Evolutionary conservation across 768 basidiomycete genomes (phyloP).

Genomic region (Calocera viscosa): DNA sequence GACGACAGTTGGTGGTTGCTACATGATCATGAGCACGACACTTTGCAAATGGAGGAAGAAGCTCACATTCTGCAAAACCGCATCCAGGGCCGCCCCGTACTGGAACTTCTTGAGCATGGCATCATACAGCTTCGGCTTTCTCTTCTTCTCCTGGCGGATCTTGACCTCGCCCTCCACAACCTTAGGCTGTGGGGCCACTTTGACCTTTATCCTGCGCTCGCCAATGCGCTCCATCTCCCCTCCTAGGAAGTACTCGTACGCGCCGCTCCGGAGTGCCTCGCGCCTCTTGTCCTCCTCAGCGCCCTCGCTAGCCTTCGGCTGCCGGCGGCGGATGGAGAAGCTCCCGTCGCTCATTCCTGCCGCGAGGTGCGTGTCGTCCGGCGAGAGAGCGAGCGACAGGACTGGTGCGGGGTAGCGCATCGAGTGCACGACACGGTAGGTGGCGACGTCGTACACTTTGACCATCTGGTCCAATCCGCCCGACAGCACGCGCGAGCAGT

Average conservation of each 20-base stretch:
- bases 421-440: slow-evolving; percentile 91
- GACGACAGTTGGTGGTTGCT: too few relatives aligned
- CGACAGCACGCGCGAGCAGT: slow-evolving; percentile 66
- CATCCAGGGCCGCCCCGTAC: slow-evolving; percentile 88
- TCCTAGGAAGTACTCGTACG: slow-evolving; percentile 57
- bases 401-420: slow-evolving; percentile 96
- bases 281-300: slow-evolving; percentile 25
- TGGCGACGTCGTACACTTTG: slow-evolving; percentile 91
- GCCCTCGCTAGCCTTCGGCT: slow-evolving; percentile 54
- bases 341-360: slow-evolving; percentile 98
- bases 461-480: slow-evolving; percentile 95
- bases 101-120: slow-evolving; percentile 80
- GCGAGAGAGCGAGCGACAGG: slow-evolving; percentile 86
- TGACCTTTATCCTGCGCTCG: slow-evolving; percentile 37
- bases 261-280: slow-evolving; percentile 39
- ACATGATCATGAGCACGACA: background rate
- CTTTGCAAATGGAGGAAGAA: background rate
- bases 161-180: slow-evolving; percentile 59
- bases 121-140: slow-evolving; percentile 76
- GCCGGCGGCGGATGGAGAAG: slow-evolving; percentile 85
- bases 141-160: slow-evolving; percentile 58
- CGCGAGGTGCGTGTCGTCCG: slow-evolving; percentile 91
- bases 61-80: slow-evolving; percentile 70
- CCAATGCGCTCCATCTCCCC: slow-evolving; percentile 44
- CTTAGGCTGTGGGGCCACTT: slow-evolving; percentile 37